A percentile compares a stretch with the other conserved stretches of the same genome.
phyloP scores from a whole-genome alignment of 2,329 filamentous ascomycete genomes.

The Ceratocystis lukuohia region DNA sequence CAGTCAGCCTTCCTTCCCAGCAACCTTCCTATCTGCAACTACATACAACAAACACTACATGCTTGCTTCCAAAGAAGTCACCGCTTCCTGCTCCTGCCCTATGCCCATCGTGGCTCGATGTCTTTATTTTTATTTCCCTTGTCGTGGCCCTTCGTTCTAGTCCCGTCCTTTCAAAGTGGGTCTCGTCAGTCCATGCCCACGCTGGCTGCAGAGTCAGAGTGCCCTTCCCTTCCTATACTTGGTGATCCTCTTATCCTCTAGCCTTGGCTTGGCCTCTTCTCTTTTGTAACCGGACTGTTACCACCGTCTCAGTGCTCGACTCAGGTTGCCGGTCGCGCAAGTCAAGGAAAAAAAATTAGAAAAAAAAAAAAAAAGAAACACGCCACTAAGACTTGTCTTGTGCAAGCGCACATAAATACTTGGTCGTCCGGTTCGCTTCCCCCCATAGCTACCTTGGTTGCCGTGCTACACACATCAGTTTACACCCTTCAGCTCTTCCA shows the following conservation, averaged over 20 bases:
- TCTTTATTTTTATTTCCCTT: neutral
- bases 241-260: neutral
- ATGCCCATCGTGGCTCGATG: neutral
- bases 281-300: neutral
- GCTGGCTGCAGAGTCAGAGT: neutral
- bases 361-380: neutral
- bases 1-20: conserved; percentile 14
- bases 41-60: neutral
- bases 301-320: neutral
- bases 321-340: neutral
- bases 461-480: neutral
- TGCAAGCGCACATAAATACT: conserved; percentile 8
- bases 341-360: neutral
- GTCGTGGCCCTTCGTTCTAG: neutral
- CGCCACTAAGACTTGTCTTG: conserved; percentile 1
- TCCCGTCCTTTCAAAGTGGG: neutral
- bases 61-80: neutral
- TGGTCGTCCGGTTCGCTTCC: conserved; percentile 1
- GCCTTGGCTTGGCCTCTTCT: neutral
- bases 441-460: neutral
- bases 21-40: conserved; percentile 2
- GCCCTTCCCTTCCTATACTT: conserved; percentile 3
- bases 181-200: neutral
- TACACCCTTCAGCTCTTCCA: neutral
- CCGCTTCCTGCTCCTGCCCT: neutral